Evolutionary conservation across 2,329 filamentous ascomycete species (phyloP), one percentile per base, ranked within the genome.

Genomic region (Mycosphaerella sp.): DNA sequence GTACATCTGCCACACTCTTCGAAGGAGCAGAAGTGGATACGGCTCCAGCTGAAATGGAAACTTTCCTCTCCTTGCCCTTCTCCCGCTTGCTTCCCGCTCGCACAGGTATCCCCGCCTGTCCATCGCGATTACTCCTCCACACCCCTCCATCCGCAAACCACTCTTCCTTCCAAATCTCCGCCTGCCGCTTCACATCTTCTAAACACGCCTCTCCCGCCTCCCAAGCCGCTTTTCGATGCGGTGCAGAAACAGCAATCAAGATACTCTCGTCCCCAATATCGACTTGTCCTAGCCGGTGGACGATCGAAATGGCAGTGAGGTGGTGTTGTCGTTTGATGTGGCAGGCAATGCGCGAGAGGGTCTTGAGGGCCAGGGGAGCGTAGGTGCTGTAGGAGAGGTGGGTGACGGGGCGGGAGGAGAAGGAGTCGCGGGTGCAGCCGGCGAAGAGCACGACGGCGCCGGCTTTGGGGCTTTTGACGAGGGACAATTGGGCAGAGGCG

Each of bases 131-230:
- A 54, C 87, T 88, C 71, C 89, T 84, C 90, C 90, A 96, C 40
- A 93, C 79, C 6, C 79, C 76, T 13, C 84, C 87, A 57, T 86
- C 84, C 17, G 82, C 85, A 74, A 96, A 96, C 67, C 89, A 86
- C 73, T 97, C 91, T 58, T 82, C 75, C 73, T 96, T 96, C 91
- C 91, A 96, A 37, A 98, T 84, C 74, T 98, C 93, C n/a, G 88
- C 88, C 59, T 78, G 82, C 49, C 79, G 80, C 73, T 97, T 98
- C 65, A 87, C 89, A 66, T 81, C 74, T 73, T 97, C 91, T 52
- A 97, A 72, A 30, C 89, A 86, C 71, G 94, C 88, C 73, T 97
- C 91, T 0, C 87, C 91, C 0, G 86, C 91, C 61, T 75, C 73
- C 91, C 91, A 98, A 4, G 88, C 90, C 12, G 86, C 87, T 61